Base-by-base conservation (phyloP, 306 rosid species). In the Acacia acuminata region DNA sequence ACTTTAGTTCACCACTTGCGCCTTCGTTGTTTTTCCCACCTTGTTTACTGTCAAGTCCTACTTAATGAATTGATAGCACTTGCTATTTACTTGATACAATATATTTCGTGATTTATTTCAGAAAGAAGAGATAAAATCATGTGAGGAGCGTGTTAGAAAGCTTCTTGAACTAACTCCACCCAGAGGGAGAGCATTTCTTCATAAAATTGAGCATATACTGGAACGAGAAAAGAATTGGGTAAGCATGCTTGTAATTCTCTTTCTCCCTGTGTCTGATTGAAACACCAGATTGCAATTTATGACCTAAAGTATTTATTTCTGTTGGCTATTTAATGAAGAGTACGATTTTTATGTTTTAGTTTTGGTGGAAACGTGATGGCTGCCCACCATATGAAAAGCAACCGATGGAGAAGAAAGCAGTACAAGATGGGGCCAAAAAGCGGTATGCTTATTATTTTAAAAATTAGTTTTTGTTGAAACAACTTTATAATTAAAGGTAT, bases 291-390 rank as follows among this genome's bases (percentile, higher is more conserved):
- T 79, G 12, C 76, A 30, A 36, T 34, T 51, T 44, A 75, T 82
- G 44, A 22, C 14, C 40, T 53, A 24, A 48, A 66, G 16, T 30
- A 11, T 17, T 27, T 30, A 27, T 5, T 24, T 68, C 48, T 79
- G 16, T 53, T 76, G 68, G 12, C 71, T 10, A 45, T 81, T 27
- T 53, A 75, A 51, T 56, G 64, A 65, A 71, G 9, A 53, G 15
- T 84, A 32, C 64, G 27, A 58, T 66, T 19, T 79, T 68, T 65
- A 50, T 82, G 32, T 81, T 85, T 78, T 82, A 95, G 98, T 97
- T 92, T 58, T 95, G 99, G 99, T 95, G 99, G 99, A 93, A 95
- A 83, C 98, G 96, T 63, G 99, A 95, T 81, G 98, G 99, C 79
- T 95, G 99, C 86, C 93, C 90, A 10, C 90, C 99, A 69, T 95